Conservation (phyloP, 139 green algal species). For the Pleodorina starrii region DNA sequence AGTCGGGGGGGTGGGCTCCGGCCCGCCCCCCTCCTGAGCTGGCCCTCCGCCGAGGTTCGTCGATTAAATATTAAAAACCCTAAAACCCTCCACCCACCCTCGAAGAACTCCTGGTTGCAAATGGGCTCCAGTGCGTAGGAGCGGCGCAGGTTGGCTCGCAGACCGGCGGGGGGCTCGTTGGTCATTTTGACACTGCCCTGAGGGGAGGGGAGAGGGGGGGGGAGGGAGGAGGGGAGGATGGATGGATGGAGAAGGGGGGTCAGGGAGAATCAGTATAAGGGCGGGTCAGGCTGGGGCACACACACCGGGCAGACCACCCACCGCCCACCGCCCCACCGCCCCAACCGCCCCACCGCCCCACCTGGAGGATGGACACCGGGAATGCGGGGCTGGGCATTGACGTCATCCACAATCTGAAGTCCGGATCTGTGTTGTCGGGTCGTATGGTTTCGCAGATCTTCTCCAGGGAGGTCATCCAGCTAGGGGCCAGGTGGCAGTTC, state of each 20-base stretch:
- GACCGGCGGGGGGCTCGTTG: conserved; percentile 81
- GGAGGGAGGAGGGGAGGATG: not conserved
- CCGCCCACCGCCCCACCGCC: not conserved
- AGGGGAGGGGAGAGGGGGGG: not conserved
- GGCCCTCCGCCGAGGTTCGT: too few relatives aligned
- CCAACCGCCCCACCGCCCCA: not conserved
- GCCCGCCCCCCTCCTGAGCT: too few relatives aligned
- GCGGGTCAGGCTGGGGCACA: not conserved
- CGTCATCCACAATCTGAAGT: conserved; percentile 87
- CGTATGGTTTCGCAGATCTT: conserved; percentile 79
- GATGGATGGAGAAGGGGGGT: too few relatives aligned
- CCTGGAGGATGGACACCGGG: conserved; percentile 75
- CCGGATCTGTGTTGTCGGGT: conserved; percentile 69
- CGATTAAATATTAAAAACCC: too few relatives aligned
- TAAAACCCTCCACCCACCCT: conserved; percentile 29
- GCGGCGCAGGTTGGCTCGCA: conserved; percentile 77
- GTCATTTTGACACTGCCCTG: conserved; percentile 80
- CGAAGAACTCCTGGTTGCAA: conserved; percentile 46
- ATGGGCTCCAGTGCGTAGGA: conserved; percentile 64
- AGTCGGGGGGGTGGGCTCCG: too few relatives aligned
- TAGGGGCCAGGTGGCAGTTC: conserved; percentile 83
- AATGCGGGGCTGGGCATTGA: conserved; percentile 76
- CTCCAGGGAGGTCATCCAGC: conserved; percentile 81
- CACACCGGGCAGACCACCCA: not conserved
- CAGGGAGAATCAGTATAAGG: too few relatives aligned